Evolutionary conservation across 805 yeast genomes (phyloP).

Genomic region (Candida yuanshanica): DNA sequence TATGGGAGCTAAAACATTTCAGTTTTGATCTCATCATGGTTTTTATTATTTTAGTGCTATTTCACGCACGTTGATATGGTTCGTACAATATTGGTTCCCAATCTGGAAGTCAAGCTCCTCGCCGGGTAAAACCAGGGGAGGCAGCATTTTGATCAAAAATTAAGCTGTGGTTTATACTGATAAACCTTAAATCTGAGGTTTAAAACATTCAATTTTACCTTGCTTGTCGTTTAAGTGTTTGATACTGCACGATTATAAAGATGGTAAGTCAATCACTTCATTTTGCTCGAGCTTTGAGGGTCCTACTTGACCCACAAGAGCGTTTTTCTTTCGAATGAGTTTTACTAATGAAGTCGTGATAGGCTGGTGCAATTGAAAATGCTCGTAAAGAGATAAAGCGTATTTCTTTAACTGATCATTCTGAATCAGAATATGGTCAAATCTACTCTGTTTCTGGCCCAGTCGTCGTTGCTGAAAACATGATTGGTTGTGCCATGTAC

Average conservation of each 20-base stretch:
- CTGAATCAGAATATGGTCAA: slow-evolving; percentile 78
- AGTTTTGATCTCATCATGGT: too few relatives aligned
- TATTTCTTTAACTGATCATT: slow-evolving; percentile 67
- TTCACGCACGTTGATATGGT: too few relatives aligned
- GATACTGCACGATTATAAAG: neutral
- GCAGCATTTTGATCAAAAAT: neutral
- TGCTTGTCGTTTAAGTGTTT: neutral
- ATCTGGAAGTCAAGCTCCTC: slow-evolving; percentile 6
- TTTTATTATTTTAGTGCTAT: too few relatives aligned
- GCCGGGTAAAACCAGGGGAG: slow-evolving; percentile 1
- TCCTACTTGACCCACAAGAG: too few relatives aligned
- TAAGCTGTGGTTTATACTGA: neutral
- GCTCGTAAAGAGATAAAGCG: slow-evolving; percentile 92
- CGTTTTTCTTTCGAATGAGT: too few relatives aligned
- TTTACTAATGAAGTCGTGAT: slow-evolving; percentile 1
- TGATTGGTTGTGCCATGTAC: slow-evolving; percentile 99
- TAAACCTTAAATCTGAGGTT: neutral
- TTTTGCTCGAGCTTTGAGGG: neutral
- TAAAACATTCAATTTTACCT: neutral
- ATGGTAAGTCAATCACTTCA: neutral
- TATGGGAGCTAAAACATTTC: too few relatives aligned
- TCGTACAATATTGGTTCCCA: slow-evolving; percentile 2
- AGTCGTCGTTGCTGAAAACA: slow-evolving; percentile 94
- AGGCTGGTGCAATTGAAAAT: slow-evolving; percentile 96
- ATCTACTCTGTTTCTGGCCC: slow-evolving; percentile 97